Evolutionary conservation across 78 protist genomes (phyloP), one percentile per base, ranked within the genome.

Genomic region (Dictyostelium purpureum): DNA sequence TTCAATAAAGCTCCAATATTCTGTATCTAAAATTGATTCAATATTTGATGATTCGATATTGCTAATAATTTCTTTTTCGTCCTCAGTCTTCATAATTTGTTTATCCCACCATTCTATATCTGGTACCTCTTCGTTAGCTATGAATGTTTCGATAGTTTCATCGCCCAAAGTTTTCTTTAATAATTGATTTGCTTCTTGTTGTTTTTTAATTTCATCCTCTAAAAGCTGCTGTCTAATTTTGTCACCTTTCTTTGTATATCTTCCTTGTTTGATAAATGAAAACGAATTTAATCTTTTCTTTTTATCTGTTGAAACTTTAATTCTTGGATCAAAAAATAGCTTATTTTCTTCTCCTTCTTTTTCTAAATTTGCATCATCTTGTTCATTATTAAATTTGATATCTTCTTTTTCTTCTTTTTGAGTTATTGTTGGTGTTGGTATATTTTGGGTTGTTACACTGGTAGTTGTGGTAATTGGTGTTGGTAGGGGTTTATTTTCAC

Each of bases 81-180:
- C 24, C 6, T 40, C 24, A 2, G 61, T 52, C 26, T 9, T 31
- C 12, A 78, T 40, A 6, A 89, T 16, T 11, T 79, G 79, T 43
- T 52, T 59, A 47, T 89, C 94, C 94, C 94, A 89, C 94, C 94
- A 89, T 73, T 89, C 94, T 26, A 89, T 47, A 6, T 49, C 37
- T 7, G 94, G 94, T 14, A 89, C 90, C 24, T 37, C 51, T 12
- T 73, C 70, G 0, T 67, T 16, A 2, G 45, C 19, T 2, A 52
- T 63, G 7, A 9, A 33, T 10, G 90, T 71, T 26, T 67, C 43
- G 14, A 63, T 14, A 19, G 42, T 18, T 21, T 81, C 89, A 21
- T 26, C 16, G 12, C 31, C 45, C 45, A n/a, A 14, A n/a, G 10
- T 69, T 69, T 69, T 35, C 4, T 10, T 24, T 18, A 38, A 40